Base-by-base conservation (phyloP, 352 stramenopile genomes). In the Phytophthora quininea region DNA sequence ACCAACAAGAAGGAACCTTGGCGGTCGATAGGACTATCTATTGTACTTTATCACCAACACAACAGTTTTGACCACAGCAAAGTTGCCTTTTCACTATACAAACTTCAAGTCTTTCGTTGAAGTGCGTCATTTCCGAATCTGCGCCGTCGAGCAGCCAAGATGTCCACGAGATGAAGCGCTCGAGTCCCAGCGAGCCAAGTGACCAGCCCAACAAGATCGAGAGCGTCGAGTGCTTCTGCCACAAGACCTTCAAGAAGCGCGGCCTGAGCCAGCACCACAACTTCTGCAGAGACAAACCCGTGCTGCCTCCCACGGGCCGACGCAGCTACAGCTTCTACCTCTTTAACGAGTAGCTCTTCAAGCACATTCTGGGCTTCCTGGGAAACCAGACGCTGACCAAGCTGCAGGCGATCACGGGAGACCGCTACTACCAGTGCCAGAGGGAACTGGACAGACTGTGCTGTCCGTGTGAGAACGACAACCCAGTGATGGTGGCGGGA, bases 21-120 rank as follows among this genome's bases (percentile, higher is more conserved):
- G 64, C 19, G 48, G 69, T 56, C 57, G 46, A 31, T 69, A 68
- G 56, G 53, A 54, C 42, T 71, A 74, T 71, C 67, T 75, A 69
- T 69, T 74, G 58, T 64, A 54, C 51, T 70, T 57, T 71, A 72
- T 64, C 53, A 75, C 69, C 56, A 58, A 49, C 19, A 24, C 42
- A 63, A 67, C 46, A 67, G 27, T 75, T 74, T 74, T 69, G 66
- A 61, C 31, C 3, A 57, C 56, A 62, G 12, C 49, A 24, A 24
- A 24, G 19, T 24, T 24, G 19, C 19, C 19, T 24, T 24, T 24
- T 24, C 19, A 24, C 19, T 0, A 24, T 24, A 24, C 19, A 24
- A 24, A 24, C 19, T 24, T 24, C 19, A 24, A 24, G 19, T 24
- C 19, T 24, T 24, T 24, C 19, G 19, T 24, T 24, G 19, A 24